Base-by-base conservation (phyloP, 2,329 filamentous ascomycete genomes). In the Colletotrichum orchidophilum region DNA sequence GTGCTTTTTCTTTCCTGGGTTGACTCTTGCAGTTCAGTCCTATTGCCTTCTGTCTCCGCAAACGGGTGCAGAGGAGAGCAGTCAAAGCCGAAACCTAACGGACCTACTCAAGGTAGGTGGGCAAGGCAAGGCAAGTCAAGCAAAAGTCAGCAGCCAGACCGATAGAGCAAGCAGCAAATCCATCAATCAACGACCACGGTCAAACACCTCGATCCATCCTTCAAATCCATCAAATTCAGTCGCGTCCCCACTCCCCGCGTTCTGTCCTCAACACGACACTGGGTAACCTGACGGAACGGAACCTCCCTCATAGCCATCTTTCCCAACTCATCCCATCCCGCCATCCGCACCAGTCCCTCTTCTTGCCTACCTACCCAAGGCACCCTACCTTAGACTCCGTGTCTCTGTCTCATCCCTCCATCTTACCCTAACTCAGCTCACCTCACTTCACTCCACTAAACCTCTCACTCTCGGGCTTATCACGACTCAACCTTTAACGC, bases 181-280 rank as follows among this genome's bases (percentile, higher is more conserved):
- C 39, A 62, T 53, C 64, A 35, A 21, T 46, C 63, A 50, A 60
- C 57, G 50, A 67, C 46, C 42, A n/a, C 26, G 21, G 57, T 35
- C 49, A 54, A 61, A 15, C 54, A 63, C 58, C 57, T 67, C 57
- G 33, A 57, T 50, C 39, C 35, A 57, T 63, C 63, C 42, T 33
- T 54, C 52, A 29, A 54, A 54, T 67, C 57, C 49, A 63, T 63
- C 68, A 54, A 46, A 71, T 59, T 49, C 58, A 21, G 63, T 71
- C 68, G 64, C 68, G 68, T 68, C 64, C 53, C 64, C 64, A 66
- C 68, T 58, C 58, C 33, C 57, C 58, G 57, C 58, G 65, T 59
- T 63, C 59, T 46, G 33, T 61, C 57, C 29, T 68, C 52, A 68
- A 68, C 50, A 62, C 63, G 63, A 71, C 63, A 58, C 55, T 53